Evolutionary conservation across 108 stramenopile species (phyloP).

Genomic region (Epithemia pelagica): DNA sequence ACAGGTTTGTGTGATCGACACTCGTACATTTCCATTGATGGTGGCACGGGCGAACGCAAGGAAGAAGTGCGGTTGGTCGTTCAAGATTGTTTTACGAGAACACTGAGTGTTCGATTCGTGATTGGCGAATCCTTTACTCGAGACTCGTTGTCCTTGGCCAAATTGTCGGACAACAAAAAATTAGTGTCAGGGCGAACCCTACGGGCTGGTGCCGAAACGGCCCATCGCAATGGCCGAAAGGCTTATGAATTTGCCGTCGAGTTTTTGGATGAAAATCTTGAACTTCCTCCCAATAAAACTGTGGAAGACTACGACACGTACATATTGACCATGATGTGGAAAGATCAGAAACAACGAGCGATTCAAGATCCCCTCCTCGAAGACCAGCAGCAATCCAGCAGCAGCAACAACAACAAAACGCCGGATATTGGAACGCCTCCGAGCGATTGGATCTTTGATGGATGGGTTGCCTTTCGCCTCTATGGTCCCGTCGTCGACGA

Average conservation of each 20-base stretch:
- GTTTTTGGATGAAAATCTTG: neutral
- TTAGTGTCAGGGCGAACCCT: neutral
- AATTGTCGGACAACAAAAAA: neutral
- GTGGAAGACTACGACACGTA: neutral
- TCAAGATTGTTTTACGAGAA: neutral
- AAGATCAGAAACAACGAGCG: neutral
- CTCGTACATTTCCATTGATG: neutral
- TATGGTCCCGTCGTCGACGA: neutral
- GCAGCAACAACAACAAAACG: neutral
- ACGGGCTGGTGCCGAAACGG: neutral
- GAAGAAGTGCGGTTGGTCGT: neutral
- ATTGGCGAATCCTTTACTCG: neutral
- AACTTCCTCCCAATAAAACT: neutral
- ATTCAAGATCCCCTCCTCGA: neutral
- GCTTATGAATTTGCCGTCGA: neutral
- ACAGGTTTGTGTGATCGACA: neutral
- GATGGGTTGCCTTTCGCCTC: neutral
- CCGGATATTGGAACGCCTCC: neutral
- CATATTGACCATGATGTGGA: neutral
- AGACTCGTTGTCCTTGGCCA: neutral
- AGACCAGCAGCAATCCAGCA: neutral
- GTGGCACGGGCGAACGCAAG: neutral
- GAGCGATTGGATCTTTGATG: neutral
- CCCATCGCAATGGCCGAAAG: neutral
- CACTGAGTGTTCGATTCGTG: neutral